Percentiles rank a stretch among this genome's conserved stretches.
phyloP scores from a whole-genome alignment of 2,329 filamentous ascomycete genomes.

The Chrysosporium queenslandicum region DNA sequence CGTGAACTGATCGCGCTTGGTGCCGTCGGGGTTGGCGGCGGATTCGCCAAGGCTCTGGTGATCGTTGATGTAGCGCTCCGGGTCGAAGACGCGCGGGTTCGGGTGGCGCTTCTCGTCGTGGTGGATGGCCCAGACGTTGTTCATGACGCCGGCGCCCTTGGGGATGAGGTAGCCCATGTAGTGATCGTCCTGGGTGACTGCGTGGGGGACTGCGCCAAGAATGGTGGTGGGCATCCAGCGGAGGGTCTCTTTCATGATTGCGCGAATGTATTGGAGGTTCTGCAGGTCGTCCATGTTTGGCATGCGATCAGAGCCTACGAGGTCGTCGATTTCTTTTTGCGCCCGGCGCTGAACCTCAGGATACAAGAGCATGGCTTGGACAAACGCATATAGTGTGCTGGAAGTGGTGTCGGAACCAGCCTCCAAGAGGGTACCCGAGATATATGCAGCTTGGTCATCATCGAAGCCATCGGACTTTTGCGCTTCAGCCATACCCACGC shows the following conservation, averaged over 20 bases:
- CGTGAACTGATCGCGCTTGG: slow-evolving; percentile 36
- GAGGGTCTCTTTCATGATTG: slow-evolving; percentile 30
- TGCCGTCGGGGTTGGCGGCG: slow-evolving; percentile 21
- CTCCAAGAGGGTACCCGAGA: slow-evolving; percentile 18
- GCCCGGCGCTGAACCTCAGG: slow-evolving; percentile 40
- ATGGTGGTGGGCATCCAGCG: slow-evolving; percentile 31
- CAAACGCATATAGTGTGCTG: slow-evolving; percentile 41
- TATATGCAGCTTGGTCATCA: slow-evolving; percentile 10
- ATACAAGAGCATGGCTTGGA: slow-evolving; percentile 42
- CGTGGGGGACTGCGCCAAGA: background rate
- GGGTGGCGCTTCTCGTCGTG: slow-evolving; percentile 38
- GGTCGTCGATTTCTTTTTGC: slow-evolving; percentile 33
- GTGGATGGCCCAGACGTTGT: slow-evolving; percentile 44
- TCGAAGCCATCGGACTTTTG: slow-evolving; percentile 8
- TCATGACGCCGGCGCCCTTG: slow-evolving; percentile 36
- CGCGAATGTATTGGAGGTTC: slow-evolving; percentile 30
- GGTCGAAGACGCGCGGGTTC: slow-evolving; percentile 27
- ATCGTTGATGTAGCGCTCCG: slow-evolving; percentile 23
- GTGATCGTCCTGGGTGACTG: slow-evolving; percentile 33
- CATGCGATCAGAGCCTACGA: slow-evolving; percentile 26
- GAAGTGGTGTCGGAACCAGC: slow-evolving; percentile 40
- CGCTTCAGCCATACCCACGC: background rate
- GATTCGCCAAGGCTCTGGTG: slow-evolving; percentile 27
- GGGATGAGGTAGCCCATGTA: slow-evolving; percentile 39
- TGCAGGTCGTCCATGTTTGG: slow-evolving; percentile 32